A percentile compares a stretch with the other conserved stretches of the same genome.
These are phyloP conservation scores for Apiotrichum siamense DNA, from an alignment of 1,284 basidiomycete genomes.

Conservation along the genomic window DNA sequence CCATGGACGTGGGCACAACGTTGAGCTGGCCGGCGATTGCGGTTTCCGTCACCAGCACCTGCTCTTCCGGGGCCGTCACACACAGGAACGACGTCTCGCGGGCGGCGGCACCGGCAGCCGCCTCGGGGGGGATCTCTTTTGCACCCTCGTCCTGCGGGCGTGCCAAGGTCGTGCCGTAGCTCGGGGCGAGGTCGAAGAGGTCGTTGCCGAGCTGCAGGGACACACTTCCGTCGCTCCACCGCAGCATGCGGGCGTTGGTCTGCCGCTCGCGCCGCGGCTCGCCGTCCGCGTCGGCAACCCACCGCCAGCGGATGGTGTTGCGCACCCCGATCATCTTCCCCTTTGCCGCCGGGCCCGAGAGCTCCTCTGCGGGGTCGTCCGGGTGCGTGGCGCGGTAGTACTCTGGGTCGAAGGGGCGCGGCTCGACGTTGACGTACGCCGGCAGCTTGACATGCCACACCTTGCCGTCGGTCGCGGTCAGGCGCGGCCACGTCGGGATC, in stretches of 20 bases:
- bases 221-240: slow-evolving; percentile 47
- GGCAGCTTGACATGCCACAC: slow-evolving; percentile 43
- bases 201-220: slow-evolving; percentile 44
- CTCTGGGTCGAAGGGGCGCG: slow-evolving; percentile 40
- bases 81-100: slow-evolving; percentile 33
- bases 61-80: slow-evolving; percentile 22
- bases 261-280: slow-evolving; percentile 29
- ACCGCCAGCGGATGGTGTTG: slow-evolving; percentile 46
- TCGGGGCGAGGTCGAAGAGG: slow-evolving; percentile 42
- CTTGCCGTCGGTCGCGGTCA: slow-evolving; percentile 40
- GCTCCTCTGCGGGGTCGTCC: slow-evolving; percentile 20
- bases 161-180: slow-evolving; percentile 30
- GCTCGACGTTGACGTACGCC: slow-evolving; percentile 39
- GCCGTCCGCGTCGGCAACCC: slow-evolving; percentile 36
- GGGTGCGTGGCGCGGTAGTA: slow-evolving; percentile 34
- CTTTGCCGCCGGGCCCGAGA: slow-evolving; percentile 29
- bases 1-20: slow-evolving; percentile 39
- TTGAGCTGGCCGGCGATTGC: slow-evolving; percentile 38
- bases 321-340: slow-evolving; percentile 42
- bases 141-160: slow-evolving; percentile 10
- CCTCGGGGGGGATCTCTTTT: background rate
- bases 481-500: slow-evolving; percentile 36
- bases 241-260: slow-evolving; percentile 43
- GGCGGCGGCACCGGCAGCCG: background rate
- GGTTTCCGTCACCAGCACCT: slow-evolving; percentile 36